Evolutionary conservation across 345 rosid species (phyloP).

Genomic region (Brassica cretica): DNA sequence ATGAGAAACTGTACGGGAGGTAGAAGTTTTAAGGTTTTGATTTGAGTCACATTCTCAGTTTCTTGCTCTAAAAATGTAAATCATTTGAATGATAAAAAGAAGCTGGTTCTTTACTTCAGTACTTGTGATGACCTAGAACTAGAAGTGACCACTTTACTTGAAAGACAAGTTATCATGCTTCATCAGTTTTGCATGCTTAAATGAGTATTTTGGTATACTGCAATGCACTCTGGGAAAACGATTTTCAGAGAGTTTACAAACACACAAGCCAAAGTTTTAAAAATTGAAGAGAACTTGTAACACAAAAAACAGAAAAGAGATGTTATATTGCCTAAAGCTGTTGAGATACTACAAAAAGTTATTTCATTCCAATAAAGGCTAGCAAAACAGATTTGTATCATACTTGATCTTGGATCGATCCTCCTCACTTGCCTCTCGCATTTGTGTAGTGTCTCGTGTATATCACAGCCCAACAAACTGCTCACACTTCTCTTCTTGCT

Average conservation of each 20-base stretch:
- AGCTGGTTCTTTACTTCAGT: background rate
- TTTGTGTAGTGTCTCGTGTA: too few species aligned
- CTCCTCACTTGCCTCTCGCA: too few species aligned
- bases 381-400: conserved; percentile 1
- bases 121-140: background rate
- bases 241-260: background rate
- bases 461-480: too few species aligned
- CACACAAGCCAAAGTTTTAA: conserved; percentile 7
- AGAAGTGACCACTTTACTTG: background rate
- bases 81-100: background rate
- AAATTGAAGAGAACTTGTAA: background rate
- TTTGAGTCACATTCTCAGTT: background rate
- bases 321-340: conserved; percentile 27
- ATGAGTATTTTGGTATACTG: background rate
- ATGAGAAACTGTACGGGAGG: background rate
- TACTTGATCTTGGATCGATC: background rate
- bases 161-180: background rate
- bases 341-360: conserved; percentile 18
- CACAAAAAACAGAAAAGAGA: background rate
- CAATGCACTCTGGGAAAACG: background rate
- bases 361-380: conserved; percentile 7
- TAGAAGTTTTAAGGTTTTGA: background rate
- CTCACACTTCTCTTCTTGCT: too few species aligned
- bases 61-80: background rate
- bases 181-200: background rate